Percentiles rank a stretch among this genome's conserved stretches.
phyloP scores from a whole-genome alignment of 2,329 filamentous ascomycete genomes.

The Cladophialophora immunda region DNA sequence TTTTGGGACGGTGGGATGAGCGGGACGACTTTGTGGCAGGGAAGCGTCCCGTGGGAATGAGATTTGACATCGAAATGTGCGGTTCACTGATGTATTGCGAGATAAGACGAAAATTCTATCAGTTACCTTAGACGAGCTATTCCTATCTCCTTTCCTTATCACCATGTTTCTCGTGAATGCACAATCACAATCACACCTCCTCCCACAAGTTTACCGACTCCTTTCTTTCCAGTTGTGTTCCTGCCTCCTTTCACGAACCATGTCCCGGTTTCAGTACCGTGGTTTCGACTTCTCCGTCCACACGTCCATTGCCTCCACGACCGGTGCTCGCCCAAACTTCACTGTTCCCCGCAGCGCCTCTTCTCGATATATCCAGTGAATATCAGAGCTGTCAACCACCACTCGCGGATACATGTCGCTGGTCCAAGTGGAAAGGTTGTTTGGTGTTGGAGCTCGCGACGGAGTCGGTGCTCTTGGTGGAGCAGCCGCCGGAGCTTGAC shows the following conservation, averaged over 20 bases:
- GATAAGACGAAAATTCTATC: background rate
- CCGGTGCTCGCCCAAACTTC: background rate
- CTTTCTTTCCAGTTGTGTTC: background rate
- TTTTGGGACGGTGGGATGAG: background rate
- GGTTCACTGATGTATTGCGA: background rate
- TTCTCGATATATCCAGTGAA: background rate
- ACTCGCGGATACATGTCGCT: background rate
- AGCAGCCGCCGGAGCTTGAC: background rate
- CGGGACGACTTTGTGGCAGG: background rate
- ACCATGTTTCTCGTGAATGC: background rate
- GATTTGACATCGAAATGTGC: background rate
- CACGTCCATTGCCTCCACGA: background rate
- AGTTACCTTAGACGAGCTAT: background rate
- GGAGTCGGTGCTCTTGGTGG: background rate
- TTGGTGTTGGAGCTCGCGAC: background rate
- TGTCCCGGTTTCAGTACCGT: background rate
- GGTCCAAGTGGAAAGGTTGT: background rate
- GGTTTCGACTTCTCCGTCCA: background rate
- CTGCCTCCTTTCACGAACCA: background rate
- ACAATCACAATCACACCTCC: background rate
- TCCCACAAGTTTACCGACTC: no score
- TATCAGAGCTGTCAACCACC: background rate
- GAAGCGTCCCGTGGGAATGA: conserved; percentile 9
- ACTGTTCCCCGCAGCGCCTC: background rate
- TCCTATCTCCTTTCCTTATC: background rate